Evolutionary conservation across 2,329 filamentous ascomycete genomes (phyloP).

Genomic region (Aspergillus pseudoterreus): DNA sequence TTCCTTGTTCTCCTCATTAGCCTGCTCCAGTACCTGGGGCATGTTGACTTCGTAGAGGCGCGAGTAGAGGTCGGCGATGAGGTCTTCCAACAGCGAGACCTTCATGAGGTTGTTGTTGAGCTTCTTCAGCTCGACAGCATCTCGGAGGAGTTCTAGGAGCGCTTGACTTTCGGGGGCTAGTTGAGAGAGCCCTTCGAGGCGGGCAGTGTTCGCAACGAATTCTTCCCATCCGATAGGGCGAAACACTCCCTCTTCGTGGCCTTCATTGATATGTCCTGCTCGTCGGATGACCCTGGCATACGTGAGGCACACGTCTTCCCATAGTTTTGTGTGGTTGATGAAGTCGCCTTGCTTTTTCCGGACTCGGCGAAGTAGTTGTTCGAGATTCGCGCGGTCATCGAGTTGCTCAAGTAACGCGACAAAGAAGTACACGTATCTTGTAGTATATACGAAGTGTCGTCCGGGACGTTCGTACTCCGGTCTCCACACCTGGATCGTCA

Average conservation of each 20-base stretch:
- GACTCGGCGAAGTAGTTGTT: constrained; percentile 73
- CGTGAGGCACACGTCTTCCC: constrained; percentile 57
- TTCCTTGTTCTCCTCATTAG: constrained; percentile 44
- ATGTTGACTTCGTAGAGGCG: constrained; percentile 44
- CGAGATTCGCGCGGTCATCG: constrained; percentile 70
- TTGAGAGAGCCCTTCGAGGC: constrained; percentile 58
- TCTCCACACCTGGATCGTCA: constrained; percentile 93
- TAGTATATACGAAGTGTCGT: constrained; percentile 87
- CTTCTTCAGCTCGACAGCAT: constrained; percentile 67
- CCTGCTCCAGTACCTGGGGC: constrained; percentile 37
- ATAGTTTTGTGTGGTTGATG: constrained; percentile 59
- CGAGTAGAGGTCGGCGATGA: constrained; percentile 88
- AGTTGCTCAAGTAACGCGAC: constrained; percentile 69
- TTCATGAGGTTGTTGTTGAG: constrained; percentile 89
- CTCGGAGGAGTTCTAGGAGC: constrained; percentile 60
- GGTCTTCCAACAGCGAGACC: constrained; percentile 77
- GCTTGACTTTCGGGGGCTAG: constrained; percentile 44
- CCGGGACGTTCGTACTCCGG: constrained; percentile 82
- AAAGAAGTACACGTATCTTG: constrained; percentile 81
- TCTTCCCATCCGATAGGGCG: constrained; percentile 62
- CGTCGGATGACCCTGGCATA: constrained; percentile 60
- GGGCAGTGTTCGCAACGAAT: constrained; percentile 57
- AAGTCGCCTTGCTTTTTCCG: constrained; percentile 77
- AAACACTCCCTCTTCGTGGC: constrained; percentile 63
- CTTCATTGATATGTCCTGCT: constrained; percentile 54